A percentile compares a stretch with the other conserved stretches of the same genome.
phyloP scores from a whole-genome alignment of 768 basidiomycete species.

The Fistulinella prunicolor region DNA sequence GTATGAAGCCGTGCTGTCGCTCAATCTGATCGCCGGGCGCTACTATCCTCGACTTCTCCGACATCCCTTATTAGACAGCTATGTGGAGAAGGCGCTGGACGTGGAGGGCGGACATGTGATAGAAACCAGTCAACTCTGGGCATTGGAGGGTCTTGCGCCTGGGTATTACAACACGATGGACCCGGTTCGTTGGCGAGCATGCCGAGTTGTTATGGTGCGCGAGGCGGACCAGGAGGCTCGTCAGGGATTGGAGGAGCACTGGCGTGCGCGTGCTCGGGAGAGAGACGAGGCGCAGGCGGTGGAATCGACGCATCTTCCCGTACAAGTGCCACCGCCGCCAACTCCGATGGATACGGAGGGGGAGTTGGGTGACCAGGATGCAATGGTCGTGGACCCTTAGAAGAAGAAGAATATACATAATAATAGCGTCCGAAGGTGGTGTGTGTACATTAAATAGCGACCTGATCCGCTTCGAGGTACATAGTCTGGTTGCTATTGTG shows the following conservation, averaged over 20 bases:
- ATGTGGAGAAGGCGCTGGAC: slow-evolving; percentile 39
- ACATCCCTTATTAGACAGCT: slow-evolving; percentile 55
- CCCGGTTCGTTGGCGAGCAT: slow-evolving; percentile 54
- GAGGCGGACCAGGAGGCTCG: slow-evolving; percentile 56
- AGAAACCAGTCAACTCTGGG: slow-evolving; percentile 56
- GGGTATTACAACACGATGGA: slow-evolving; percentile 71
- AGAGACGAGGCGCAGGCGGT: slow-evolving; percentile 24
- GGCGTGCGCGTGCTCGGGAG: slow-evolving; percentile 29
- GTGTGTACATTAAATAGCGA: background rate
- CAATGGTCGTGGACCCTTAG: slow-evolving; percentile 22
- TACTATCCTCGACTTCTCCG: slow-evolving; percentile 74
- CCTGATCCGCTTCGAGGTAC: too few relatives aligned
- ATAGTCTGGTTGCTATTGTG: slow-evolving; percentile 24
- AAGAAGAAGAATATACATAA: too few relatives aligned
- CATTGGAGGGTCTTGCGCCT: slow-evolving; percentile 66
- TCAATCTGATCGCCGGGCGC: slow-evolving; percentile 71
- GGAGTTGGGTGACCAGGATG: too few relatives aligned
- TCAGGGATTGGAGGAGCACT: slow-evolving; percentile 41
- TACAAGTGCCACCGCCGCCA: slow-evolving; percentile 5
- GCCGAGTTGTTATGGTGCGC: slow-evolving; percentile 54
- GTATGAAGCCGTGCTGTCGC: slow-evolving; percentile 62
- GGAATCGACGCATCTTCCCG: slow-evolving; percentile 14
- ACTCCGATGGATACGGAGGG: slow-evolving; percentile 2
- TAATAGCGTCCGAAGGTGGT: too few relatives aligned
- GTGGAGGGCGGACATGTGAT: slow-evolving; percentile 37